Evolutionary conservation across 2,329 filamentous ascomycete genomes (phyloP).

Genomic region (Raffaelea ambrosiae): DNA sequence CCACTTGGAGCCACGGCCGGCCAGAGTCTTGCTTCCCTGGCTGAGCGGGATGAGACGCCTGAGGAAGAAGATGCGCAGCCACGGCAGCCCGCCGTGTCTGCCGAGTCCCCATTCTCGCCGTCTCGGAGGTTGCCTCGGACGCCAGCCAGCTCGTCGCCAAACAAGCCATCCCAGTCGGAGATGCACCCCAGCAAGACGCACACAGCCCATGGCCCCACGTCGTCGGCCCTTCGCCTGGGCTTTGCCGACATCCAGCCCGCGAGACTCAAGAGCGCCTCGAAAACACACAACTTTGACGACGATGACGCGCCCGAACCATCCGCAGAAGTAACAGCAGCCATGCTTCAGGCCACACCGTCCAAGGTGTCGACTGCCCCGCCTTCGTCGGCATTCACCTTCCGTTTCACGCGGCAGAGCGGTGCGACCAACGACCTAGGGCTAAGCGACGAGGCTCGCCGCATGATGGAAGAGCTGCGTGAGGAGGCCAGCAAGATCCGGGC

Average conservation of each 20-base stretch:
- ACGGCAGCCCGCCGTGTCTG: constrained; percentile 18
- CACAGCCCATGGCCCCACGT: constrained; percentile 64
- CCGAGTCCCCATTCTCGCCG: constrained; percentile 16
- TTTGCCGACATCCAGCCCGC: constrained; percentile 65
- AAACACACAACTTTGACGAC: constrained; percentile 3
- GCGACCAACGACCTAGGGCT: constrained; percentile 33
- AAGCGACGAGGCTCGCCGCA: constrained; percentile 50
- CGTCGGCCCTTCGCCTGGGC: constrained; percentile 73
- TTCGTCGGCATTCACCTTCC: constrained; percentile 55
- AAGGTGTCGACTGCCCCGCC: constrained; percentile 43
- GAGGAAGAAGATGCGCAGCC: too few species aligned
- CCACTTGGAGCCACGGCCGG: constrained; percentile 9
- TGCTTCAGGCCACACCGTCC: constrained; percentile 54
- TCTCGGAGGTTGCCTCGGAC: constrained; percentile 33
- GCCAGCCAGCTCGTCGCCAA: constrained; percentile 54
- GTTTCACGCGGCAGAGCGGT: constrained; percentile 35
- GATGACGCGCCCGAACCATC: neutral
- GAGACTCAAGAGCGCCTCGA: constrained; percentile 4
- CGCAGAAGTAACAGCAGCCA: constrained; percentile 23
- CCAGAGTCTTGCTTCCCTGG: constrained; percentile 30
- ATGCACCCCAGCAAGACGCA: constrained; percentile 89
- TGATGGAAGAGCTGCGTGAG: constrained; percentile 61
- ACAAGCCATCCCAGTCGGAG: constrained; percentile 66
- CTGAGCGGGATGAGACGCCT: constrained; percentile 33
- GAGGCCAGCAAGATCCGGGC: constrained; percentile 65